Base-by-base conservation (phyloP, 345 rosid species). In the Erucastrum elatum region DNA sequence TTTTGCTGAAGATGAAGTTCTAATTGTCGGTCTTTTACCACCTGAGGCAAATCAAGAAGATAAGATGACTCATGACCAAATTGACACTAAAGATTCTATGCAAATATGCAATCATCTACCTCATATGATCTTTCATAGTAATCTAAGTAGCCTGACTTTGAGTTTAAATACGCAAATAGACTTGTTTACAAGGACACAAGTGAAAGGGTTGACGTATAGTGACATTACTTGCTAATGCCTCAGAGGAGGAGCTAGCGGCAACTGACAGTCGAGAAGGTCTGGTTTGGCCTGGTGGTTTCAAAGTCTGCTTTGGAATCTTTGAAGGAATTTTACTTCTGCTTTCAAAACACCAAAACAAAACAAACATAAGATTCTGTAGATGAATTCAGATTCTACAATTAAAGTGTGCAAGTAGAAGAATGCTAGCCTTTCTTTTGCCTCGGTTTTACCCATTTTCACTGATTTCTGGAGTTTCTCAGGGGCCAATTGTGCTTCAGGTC, bases 231-330 rank as follows among this genome's bases (percentile, higher is more conserved):
- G 90, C 67, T 77, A 77, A 71, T 31, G 85, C 64, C 84, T 87
- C 89, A 8, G 96, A 83, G 30, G 87, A 74, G 77, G 88, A 62
- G 78, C 85, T 87, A 66, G 78, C 81, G 60, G 87, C 65, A 78
- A 85, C 49, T 70, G 87, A 89, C 80, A 87, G 77, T 13, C 87
- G 90, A 29, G 89, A 75, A 58, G 84, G 70, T 83, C 83, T 88
- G 72, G 87, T 75, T 58, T 75, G 90, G 64, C 80, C 80, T 33
- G 64, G 63, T 68, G 51, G 70, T 73, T 77, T 92, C 78, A 74
- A 34, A 8, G 86, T 77, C 53, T 87, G 88, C 87, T 87, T 91
- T 0, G 87, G 90, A 75, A 90, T 87, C 85, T 84, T 90, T 9
- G 93, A 85, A 10, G 89, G 55, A 46, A 78, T 46, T 60, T 10